Base-by-base conservation (phyloP, 1,284 basidiomycete species). In the Ceratobasidium theobromae region DNA sequence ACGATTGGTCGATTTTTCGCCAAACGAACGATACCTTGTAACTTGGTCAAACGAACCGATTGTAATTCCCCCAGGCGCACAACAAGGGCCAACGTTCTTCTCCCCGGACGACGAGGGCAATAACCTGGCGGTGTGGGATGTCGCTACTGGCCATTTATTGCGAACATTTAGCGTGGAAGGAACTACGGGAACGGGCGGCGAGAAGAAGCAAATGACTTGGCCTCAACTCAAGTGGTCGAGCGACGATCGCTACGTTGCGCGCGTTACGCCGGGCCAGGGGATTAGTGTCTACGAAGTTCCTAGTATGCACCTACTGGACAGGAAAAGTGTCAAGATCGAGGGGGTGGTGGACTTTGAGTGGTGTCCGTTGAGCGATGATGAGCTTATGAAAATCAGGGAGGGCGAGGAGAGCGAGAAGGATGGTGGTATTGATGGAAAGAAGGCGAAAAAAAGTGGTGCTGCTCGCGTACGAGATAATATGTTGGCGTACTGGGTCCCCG, bases 311-410 rank as follows among this genome's bases (percentile, higher is more conserved):
- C 81, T 99, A 58, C 85, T 98, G 69, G 96, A 94, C 73, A 98
- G 98, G 81, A 99, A 98, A 82, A 93, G 90, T 72, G 81, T 99
- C 79, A 98, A 98, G 81, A 92, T 99, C 68, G 95, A 99, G 73
- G 97, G 96, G 25, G 96, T 99, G 38, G 84, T 95, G 71, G 97
- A 99, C 79, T 99, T 99, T 77, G 97, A 99, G 79, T 99, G 97
- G 97, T 95, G 93, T 74, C 97, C 97, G 33, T 84, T 90, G 70
- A 88, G 92, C 67, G 95, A 98, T 73, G 60, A 64, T 38, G 60
- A 64, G 49, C 25, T 33, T 23, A 41, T 28, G 32, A 64, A 64
- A 28, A 12, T 64, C 16, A 64, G 46, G 28, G 60, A 64, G 48
- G 48, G 40, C 2, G 40, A 41, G 46, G 48, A 64, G 77, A 95